Evolutionary conservation across 2,329 filamentous ascomycete species (phyloP), one percentile per base, ranked within the genome.

Genomic region (Xylariaceae sp.): DNA sequence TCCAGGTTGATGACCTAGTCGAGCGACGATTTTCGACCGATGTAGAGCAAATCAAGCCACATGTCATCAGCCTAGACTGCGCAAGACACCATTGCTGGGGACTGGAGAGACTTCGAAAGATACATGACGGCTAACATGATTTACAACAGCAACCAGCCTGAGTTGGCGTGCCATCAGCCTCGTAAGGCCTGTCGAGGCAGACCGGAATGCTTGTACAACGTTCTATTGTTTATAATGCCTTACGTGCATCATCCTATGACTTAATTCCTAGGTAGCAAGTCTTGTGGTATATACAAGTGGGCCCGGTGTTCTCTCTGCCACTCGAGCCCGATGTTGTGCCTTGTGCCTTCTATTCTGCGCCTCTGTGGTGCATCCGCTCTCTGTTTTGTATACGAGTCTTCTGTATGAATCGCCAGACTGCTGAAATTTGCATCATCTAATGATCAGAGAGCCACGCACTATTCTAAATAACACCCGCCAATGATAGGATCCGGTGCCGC

Each of bases 251-350:
- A 27, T 27, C 22, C 52, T 51, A 47, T 53, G 48, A 54, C 53
- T 45, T 49, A 47, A 57, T n/a, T n/a, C n/a, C n/a, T n/a, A n/a
- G n/a, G n/a, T n/a, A 48, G 43, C n/a, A n/a, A 54, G 44, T 49
- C 52, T 42, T 47, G n/a, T 59, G 54, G 55, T 64, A 65, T 65
- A 61, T 64, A 64, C 60, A 65, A 59, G 56, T 56, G 22, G 22
- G 22, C 4, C 4, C 52, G 49, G 50, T 52, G 35, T 44, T 45
- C 46, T 51, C 45, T 52, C 42, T 52, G 42, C 42, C 43, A 42
- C 57, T 54, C 51, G 44, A 52, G 52, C 36, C 51, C 49, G 45
- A 42, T 45, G 49, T 48, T n/a, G n/a, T n/a, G n/a, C n/a, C n/a
- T 31, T 57, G 45, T 56, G 51, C 54, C 54, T 44, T 45, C 39